Conservation (phyloP, 2,329 filamentous ascomycete genomes). For the Colletotrichum plurivorum region DNA sequence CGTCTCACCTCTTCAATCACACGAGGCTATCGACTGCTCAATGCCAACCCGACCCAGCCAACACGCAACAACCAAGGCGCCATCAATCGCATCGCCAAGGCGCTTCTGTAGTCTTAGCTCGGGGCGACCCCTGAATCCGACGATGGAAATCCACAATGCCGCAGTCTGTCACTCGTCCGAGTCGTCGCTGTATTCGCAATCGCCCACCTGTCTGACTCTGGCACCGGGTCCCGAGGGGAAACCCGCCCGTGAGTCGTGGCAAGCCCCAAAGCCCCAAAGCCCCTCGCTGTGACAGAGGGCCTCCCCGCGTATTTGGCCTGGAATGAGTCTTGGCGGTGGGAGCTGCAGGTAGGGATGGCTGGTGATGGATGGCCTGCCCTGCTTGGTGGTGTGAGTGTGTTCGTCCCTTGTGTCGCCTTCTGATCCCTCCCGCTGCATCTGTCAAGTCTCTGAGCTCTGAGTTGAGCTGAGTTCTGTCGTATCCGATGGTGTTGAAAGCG, state of each 20-base stretch:
- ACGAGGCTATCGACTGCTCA: too few relatives aligned
- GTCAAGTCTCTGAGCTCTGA: too few relatives aligned
- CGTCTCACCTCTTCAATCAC: too few relatives aligned
- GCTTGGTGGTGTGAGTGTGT: background rate
- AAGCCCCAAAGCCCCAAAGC: slow-evolving; percentile 4
- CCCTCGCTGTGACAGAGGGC: slow-evolving; percentile 7
- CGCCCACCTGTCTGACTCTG: slow-evolving; percentile 10
- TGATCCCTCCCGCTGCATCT: too few relatives aligned
- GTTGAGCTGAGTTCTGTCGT: too few relatives aligned
- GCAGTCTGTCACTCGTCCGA: too few relatives aligned
- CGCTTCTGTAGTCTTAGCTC: slow-evolving; percentile 35
- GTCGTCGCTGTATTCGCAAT: background rate
- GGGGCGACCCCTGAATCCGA: slow-evolving; percentile 28
- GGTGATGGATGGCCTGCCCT: background rate
- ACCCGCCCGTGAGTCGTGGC: slow-evolving; percentile 21
- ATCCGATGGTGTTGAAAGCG: too few relatives aligned
- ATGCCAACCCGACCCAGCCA: too few relatives aligned
- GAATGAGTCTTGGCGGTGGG: slow-evolving; percentile 31
- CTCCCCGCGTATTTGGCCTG: slow-evolving; percentile 26
- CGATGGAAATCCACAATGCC: slow-evolving; percentile 17
- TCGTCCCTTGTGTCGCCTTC: background rate
- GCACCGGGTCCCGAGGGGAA: background rate
- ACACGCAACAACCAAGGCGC: slow-evolving; percentile 18
- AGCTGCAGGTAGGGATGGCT: slow-evolving; percentile 31
- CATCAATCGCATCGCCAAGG: slow-evolving; percentile 39